Base-by-base conservation (phyloP, 1,284 basidiomycete genomes). In the Puccinia triticina region DNA sequence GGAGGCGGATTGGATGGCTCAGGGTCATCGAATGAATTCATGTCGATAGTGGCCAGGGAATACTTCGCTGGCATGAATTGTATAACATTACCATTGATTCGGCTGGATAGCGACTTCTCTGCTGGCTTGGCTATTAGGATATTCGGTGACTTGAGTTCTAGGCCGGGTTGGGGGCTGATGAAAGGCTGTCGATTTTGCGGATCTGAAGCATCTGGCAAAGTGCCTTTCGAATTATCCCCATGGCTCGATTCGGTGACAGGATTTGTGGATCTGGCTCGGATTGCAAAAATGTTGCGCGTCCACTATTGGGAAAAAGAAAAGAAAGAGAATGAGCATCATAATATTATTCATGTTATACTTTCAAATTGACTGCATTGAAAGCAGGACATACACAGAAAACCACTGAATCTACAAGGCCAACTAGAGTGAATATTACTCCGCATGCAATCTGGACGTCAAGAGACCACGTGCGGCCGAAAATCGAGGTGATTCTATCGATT, bases 1-100 rank as follows among this genome's bases (percentile, higher is more conserved):
- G 59, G 29, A 34, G 59, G 59, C 32, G 59, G 59, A 61, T 61
- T 61, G 29, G 73, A 50, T 59, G 73, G 57, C 21, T 75, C 73
- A 26, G 73, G 29, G 32, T 80, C 77, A 46, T 80, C 77, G 37
- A 80, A 80, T 0, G 77, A 80, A 34, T 80, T 80, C 53, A 80
- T 67, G 50, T 80, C 77, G 57, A 80, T 80, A 1, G 66, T 80
- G 5, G 77, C 77, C 29, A 80, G 67, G 26, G 66, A 80, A 71
- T 80, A 80, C 53, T 80, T 80, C n/a, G 77, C 66, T 0, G 77
- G 77, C 77, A 80, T 72, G 77, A 80, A 80, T 43, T 72, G 77
- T 43, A 55, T 67, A n/a, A 37, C 67, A 57, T 67, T 40, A 4
- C 77, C 77, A 40, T 72, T 80, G 67, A 71, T 57, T 48, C 64